Evolutionary conservation across 2,329 filamentous ascomycete genomes (phyloP).

Genomic region (Grosmannia huntii): DNA sequence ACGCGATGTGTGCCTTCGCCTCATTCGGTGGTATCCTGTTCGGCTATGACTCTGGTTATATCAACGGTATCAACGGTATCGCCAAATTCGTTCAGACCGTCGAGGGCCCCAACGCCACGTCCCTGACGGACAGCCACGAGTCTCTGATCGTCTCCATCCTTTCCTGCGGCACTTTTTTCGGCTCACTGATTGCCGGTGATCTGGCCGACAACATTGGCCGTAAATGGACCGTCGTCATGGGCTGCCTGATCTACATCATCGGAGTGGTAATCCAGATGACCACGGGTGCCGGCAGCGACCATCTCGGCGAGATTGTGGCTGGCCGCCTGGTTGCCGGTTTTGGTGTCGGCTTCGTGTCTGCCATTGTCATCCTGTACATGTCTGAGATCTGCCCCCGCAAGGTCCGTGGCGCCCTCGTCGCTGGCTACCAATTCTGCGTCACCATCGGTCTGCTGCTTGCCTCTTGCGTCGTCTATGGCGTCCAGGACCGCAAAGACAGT

Average conservation of each 20-base stretch:
- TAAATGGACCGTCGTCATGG: slow-evolving; percentile 57
- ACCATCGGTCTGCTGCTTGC: slow-evolving; percentile 52
- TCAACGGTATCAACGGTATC: slow-evolving; percentile 49
- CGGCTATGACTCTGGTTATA: slow-evolving; percentile 68
- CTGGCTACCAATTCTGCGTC: slow-evolving; percentile 61
- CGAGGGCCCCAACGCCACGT: slow-evolving; percentile 24
- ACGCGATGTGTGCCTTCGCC: slow-evolving; percentile 57
- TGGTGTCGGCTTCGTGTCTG: slow-evolving; percentile 70
- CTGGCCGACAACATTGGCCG: slow-evolving; percentile 64
- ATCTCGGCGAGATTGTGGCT: slow-evolving; percentile 51
- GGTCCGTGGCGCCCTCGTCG: slow-evolving; percentile 39
- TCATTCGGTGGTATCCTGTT: slow-evolving; percentile 66
- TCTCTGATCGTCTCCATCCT: slow-evolving; percentile 62
- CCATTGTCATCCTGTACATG: slow-evolving; percentile 78
- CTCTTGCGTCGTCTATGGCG: slow-evolving; percentile 55
- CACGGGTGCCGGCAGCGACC: slow-evolving; percentile 29
- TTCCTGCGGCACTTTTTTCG: slow-evolving; percentile 66
- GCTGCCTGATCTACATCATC: slow-evolving; percentile 57
- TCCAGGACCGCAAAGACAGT: slow-evolving; percentile 46
- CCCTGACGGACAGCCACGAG: slow-evolving; percentile 28
- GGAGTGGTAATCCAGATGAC: slow-evolving; percentile 57
- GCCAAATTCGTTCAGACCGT: slow-evolving; percentile 38
- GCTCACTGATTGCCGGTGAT: slow-evolving; percentile 65
- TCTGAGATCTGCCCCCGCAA: slow-evolving; percentile 65
- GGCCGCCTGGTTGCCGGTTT: slow-evolving; percentile 66